Evolutionary conservation across 2,329 filamentous ascomycete species (phyloP).

Genomic region (Diaporthe capsici): DNA sequence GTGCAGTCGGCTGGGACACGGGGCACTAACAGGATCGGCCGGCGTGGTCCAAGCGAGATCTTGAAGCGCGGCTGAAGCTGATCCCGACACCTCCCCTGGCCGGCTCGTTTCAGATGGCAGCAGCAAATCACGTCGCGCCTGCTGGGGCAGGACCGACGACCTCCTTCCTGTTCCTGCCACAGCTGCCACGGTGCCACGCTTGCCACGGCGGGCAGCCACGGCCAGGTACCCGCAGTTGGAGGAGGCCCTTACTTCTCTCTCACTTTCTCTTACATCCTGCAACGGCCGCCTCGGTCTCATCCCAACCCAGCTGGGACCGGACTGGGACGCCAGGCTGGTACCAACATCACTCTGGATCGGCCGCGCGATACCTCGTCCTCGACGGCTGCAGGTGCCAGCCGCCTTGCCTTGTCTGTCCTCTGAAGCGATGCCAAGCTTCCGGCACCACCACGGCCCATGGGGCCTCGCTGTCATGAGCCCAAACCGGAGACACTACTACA

Average conservation of each 20-base stretch:
- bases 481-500: slow-evolving; percentile 34
- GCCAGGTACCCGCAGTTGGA: slow-evolving; percentile 1
- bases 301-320: background rate
- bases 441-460: slow-evolving; percentile 26
- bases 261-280: slow-evolving; percentile 37
- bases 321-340: background rate
- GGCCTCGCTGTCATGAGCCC: slow-evolving; percentile 21
- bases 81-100: slow-evolving; percentile 37
- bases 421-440: slow-evolving; percentile 39
- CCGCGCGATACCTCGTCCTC: background rate
- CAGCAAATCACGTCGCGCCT: slow-evolving; percentile 36
- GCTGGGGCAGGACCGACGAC: background rate
- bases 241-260: background rate
- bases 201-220: background rate
- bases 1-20: background rate
- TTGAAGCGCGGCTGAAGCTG: slow-evolving; percentile 41
- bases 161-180: background rate
- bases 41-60: slow-evolving; percentile 36
- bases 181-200: background rate
- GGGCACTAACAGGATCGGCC: slow-evolving; percentile 26
- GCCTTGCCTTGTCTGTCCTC: slow-evolving; percentile 15
- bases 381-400: background rate
- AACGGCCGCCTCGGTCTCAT: slow-evolving; percentile 28
- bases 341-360: background rate
- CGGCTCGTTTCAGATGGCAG: slow-evolving; percentile 37